Evolutionary conservation across 352 stramenopile genomes (phyloP), one percentile per base, ranked within the genome.

Genomic region (Pythium brassicae): DNA sequence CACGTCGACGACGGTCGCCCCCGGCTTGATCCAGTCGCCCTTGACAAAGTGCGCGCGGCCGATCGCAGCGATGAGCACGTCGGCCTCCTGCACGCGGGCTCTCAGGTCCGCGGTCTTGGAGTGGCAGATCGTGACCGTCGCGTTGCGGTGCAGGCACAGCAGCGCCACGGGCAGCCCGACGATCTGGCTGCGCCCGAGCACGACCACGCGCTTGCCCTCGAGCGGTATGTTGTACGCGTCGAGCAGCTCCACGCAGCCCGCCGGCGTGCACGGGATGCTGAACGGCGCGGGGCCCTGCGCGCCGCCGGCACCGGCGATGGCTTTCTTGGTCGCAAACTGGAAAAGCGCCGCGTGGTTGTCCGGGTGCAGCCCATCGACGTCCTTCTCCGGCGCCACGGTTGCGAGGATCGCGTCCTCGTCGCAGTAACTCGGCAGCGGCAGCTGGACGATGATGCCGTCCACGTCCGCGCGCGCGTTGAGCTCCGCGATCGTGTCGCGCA

Each of bases 351-450:
- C 97, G 43, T 98, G 92, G 79, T 98, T 99, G n/a, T 90, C 51
- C 15, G 97, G 95, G 67, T 99, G 95, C 50, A 99, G 79, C 1
- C 97, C 98, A 61, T 99, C 98, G 12, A 99, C 97, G 69, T 99
- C 97, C 67, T 99, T 99, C 32, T 45, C 71, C 4, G 87, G 79
- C 25, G 78, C 77, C 46, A 99, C 97, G 3, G 81, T 82, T 45
- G 81, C 66, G 35, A 99, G 82, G 37, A 99, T 95, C 22, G 60
- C 76, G 52, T 88, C 75, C 68, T 99, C 90, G 73, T 98, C 78
- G 49, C 99, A 97, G 70, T 99, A 88, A 68, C 22, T 68, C 26
- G 57, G 97, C 78, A 73, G 97, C 54, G 60, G 97, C 65, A 99
- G 77, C 76, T 94, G 86, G 37, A 95, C 76, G 48, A 95, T 88